Evolutionary conservation across 1,284 basidiomycete species (phyloP), one percentile per base, ranked within the genome.

Genomic region (Coniferiporia weirii): DNA sequence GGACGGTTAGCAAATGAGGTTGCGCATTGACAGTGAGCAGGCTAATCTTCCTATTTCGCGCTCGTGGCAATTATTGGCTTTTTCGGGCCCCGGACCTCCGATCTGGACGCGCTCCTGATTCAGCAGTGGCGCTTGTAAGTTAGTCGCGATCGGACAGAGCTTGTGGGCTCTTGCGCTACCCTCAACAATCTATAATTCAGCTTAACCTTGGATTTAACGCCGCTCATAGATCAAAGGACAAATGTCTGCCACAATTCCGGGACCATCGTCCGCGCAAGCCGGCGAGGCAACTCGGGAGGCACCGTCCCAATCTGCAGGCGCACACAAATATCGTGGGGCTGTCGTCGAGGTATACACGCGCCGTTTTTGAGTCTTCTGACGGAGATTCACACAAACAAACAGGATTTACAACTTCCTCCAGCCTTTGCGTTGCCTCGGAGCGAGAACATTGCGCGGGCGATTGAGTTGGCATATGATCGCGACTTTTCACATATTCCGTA

Each of bases 401-500:
- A 94, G 91, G 92, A 94, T 70, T 77, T 94, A 1, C 93, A 95
- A 79, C 76, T 95, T 1, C 87, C 91, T 0, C 93, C 93, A 7
- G 93, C 93, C 0, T 95, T 94, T 71, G 84, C 88, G n/a, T 76
- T 95, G 2, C 87, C 89, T 7, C 74, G 79, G 8, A 79, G 79
- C 61, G 91, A 91, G 65, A 79, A 81, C 19, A 84, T 94, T 58
- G 80, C 80, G 8, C 77, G 81, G 34, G 93, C 91, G 1, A 82
- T 95, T 46, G 90, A 92, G 66, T 80, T 89, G 36, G 93, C 93
- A 0, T 95, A 93, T 67, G 93, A 95, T 65, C 83, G 91, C 47
- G 93, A 95, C 69, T 95, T 94, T 72, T 93, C 93, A 27, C 85
- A 93, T 67, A 87, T 95, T 59, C 93, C 93, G 92, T 95, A 66